These are phyloP conservation scores for Tieghemiomyces parasiticus DNA, from an alignment of 192 early-diverging fungal species.

Conservation along the genomic window DNA sequence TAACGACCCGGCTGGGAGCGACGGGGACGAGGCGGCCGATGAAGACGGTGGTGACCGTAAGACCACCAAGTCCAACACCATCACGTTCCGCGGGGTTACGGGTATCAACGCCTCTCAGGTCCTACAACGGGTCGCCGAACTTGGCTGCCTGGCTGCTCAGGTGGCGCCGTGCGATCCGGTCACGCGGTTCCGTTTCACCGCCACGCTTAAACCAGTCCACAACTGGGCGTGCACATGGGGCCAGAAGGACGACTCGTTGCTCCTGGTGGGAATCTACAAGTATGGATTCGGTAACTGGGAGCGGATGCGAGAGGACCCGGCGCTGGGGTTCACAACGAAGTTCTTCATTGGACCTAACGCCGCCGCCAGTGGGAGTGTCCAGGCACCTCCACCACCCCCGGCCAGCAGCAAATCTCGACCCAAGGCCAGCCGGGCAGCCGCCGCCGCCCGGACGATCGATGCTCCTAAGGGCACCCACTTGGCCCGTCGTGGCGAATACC, in stretches of 20 bases:
- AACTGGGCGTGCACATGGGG: constrained; percentile 83
- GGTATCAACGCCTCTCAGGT: constrained; percentile 77
- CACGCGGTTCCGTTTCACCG: constrained; percentile 60
- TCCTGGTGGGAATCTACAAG: constrained; percentile 85
- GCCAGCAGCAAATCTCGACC: background rate
- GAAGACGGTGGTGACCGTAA: too few species aligned
- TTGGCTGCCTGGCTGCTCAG: constrained; percentile 45
- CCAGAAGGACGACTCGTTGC: constrained; percentile 85
- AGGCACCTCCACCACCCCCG: background rate
- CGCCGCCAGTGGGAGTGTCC: background rate
- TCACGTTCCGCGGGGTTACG: constrained; percentile 61
- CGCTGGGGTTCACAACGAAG: constrained; percentile 69
- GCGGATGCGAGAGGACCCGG: constrained; percentile 62
- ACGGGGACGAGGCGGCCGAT: constrained; percentile 14
- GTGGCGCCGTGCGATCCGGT: constrained; percentile 39
- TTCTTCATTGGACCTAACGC: constrained; percentile 47
- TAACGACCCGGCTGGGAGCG: constrained; percentile 17
- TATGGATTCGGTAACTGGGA: constrained; percentile 92
- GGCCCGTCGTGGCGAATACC: constrained; percentile 73
- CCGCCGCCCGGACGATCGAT: constrained; percentile 26
- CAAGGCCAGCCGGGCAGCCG: constrained; percentile 12
- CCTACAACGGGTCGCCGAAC: constrained; percentile 55
- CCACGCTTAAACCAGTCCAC: constrained; percentile 66
- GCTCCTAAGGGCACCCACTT: constrained; percentile 77
- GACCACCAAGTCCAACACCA: constrained; percentile 20